Evolutionary conservation across 176 grass and related monocot genomes (phyloP).

Genomic region (Avena insularis): DNA sequence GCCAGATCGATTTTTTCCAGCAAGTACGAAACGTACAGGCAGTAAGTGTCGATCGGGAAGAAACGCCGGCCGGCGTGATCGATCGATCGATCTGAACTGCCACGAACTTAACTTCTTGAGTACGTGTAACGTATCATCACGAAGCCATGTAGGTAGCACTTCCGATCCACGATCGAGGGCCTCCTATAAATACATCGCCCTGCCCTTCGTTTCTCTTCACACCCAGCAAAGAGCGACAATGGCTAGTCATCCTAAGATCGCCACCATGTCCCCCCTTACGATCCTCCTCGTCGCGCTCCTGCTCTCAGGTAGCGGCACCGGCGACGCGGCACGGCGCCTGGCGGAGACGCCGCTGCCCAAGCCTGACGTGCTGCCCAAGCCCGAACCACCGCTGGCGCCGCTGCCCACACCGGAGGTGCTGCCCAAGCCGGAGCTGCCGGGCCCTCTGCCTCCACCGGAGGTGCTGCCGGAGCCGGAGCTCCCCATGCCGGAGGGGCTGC

Average conservation of each 20-base stretch:
- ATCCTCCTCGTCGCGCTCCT: slow-evolving; percentile 10
- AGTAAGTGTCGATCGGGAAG: background rate
- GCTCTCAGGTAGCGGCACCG: slow-evolving; percentile 9
- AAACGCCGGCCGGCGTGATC: background rate
- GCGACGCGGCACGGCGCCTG: slow-evolving; percentile 29
- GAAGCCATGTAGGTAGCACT: background rate
- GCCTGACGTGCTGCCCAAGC: background rate
- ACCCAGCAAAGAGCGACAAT: slow-evolving; percentile 29
- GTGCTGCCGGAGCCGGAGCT: background rate
- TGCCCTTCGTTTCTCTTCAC: slow-evolving; percentile 28
- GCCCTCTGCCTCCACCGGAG: background rate
- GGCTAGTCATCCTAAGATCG: slow-evolving; percentile 11
- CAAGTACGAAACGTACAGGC: background rate
- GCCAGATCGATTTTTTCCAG: background rate
- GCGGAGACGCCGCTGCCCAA: background rate
- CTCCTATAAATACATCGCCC: slow-evolving; percentile 33
- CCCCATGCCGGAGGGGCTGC: background rate
- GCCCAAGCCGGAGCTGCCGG: background rate
- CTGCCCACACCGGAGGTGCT: background rate
- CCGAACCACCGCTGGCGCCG: background rate
- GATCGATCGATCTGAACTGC: background rate
- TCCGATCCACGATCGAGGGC: too few relatives aligned
- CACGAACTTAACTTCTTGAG: background rate
- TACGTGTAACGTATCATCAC: background rate
- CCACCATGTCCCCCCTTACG: background rate